Evolutionary conservation across 208 protist genomes (phyloP), one percentile per base, ranked within the genome.

Genomic region (Angomonas deanei): DNA sequence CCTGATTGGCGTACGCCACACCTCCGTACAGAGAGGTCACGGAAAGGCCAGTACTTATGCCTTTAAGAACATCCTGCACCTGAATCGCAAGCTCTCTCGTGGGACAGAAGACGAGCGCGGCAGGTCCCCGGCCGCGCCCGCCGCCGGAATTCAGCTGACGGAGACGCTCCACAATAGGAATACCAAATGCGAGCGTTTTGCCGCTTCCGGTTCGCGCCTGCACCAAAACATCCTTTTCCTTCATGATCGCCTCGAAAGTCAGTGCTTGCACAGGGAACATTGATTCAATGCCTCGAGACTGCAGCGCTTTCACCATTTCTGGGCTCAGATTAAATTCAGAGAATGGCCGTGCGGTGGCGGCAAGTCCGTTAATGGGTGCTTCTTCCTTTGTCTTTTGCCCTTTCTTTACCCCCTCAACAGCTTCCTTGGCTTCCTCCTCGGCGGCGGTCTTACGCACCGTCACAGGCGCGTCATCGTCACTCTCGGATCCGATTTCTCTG

Each of bases 51-150:
- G 87, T 84, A 32, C 74, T 86, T 46, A 98, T 92, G 23, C 79
- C 67, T 10, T 84, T 71, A 48, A 96, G 58, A 26, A 89, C 81
- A 11, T 56, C 53, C 28, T 59, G 17, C 33, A 99, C 99, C 89
- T 99, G 99, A 65, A 93, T 81, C 2, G 92, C 92, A 6, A 99
- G 88, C 83, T 99, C 98, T 32, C 98, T 80, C 0, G 98, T 99
- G 3, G 99, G 99, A 61, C 97, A 91, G 56, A 99, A 94, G 33
- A 99, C 78, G 13, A 98, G 74, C 3, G 92, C 96, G 63, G 84
- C 89, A 0, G 96, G 86, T 8, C 91, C 86, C 46, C 88, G 82
- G 30, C 88, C 88, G 21, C 86, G 82, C 8, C 24, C 33, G n/a
- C 26, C 13, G n/a, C 6, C 5, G 24, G 31, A 63, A 39, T 15